phyloP scores from a whole-genome alignment of 352 stramenopile species.

The Sclerospora graminicola region DNA sequence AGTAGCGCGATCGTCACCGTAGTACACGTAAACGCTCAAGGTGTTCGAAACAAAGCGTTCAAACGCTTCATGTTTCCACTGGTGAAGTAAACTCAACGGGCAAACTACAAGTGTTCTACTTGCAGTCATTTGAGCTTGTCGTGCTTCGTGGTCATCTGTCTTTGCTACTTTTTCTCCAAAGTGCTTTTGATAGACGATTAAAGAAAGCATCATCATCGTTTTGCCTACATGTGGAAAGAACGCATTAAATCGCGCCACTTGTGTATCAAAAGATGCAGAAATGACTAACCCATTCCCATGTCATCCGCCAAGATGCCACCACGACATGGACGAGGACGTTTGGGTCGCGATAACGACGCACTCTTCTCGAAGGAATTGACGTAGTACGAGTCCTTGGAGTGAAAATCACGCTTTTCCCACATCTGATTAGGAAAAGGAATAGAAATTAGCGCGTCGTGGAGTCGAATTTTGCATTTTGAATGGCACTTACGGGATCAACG shows the following conservation, averaged over 20 bases:
- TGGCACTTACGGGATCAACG: slow-evolving; percentile 34
- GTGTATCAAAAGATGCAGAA: neutral
- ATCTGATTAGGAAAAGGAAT: slow-evolving; percentile 25
- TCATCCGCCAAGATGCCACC: slow-evolving; percentile 87
- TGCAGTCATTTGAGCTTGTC: slow-evolving; percentile 1
- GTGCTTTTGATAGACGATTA: slow-evolving; percentile 51
- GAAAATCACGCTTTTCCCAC: slow-evolving; percentile 59
- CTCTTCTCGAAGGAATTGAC: slow-evolving; percentile 79
- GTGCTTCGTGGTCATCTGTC: slow-evolving; percentile 1
- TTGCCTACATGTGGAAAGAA: slow-evolving; percentile 29
- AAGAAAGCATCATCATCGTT: slow-evolving; percentile 73
- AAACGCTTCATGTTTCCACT: slow-evolving; percentile 82
- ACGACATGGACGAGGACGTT: slow-evolving; percentile 43
- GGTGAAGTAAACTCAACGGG: slow-evolving; percentile 79
- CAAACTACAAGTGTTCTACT: slow-evolving; percentile 76
- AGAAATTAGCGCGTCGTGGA: slow-evolving; percentile 2
- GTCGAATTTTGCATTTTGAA: neutral
- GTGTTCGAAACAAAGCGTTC: slow-evolving; percentile 45
- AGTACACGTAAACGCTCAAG: slow-evolving; percentile 54
- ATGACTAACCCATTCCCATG: slow-evolving; percentile 83
- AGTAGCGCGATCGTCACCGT: slow-evolving; percentile 47
- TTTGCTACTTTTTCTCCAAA: slow-evolving; percentile 9
- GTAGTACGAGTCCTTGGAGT: slow-evolving; percentile 43
- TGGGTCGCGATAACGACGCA: slow-evolving; percentile 45
- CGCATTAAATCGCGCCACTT: neutral